Evolutionary conservation across 208 protist species (phyloP).

Genomic region (Trypanosoma congolense): DNA sequence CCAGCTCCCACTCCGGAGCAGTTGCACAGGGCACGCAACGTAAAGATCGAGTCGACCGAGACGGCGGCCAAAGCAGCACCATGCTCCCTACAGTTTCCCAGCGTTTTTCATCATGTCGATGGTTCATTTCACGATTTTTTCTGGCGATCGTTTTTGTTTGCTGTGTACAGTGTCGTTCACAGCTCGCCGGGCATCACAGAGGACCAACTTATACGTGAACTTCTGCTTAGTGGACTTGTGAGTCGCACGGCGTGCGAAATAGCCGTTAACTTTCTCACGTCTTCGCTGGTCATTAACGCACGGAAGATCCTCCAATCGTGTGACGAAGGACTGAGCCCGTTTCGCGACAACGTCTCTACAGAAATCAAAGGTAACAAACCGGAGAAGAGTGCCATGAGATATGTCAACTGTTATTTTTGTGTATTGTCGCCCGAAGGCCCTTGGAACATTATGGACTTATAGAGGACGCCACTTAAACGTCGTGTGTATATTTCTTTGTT

Average conservation of each 20-base stretch:
- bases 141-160: constrained; percentile 57
- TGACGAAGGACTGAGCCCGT: constrained; percentile 9
- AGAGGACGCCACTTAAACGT: neutral
- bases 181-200: constrained; percentile 51
- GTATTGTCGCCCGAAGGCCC: constrained; percentile 16
- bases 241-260: constrained; percentile 36
- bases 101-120: constrained; percentile 83
- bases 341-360: neutral
- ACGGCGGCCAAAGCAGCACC: neutral
- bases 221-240: constrained; percentile 45
- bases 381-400: neutral
- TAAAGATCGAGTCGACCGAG: neutral
- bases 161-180: constrained; percentile 51
- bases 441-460: constrained; percentile 19
- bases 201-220: constrained; percentile 27
- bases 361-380: neutral
- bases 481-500: neutral
- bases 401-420: constrained; percentile 22
- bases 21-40: constrained; percentile 22
- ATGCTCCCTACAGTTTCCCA: constrained; percentile 42
- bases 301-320: constrained; percentile 8
- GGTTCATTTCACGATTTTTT: constrained; percentile 74
- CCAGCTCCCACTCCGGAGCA: constrained; percentile 29
- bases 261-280: constrained; percentile 49
- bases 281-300: constrained; percentile 15